Conservation (phyloP, 768 basidiomycete genomes). For the Pisolithus albus region DNA sequence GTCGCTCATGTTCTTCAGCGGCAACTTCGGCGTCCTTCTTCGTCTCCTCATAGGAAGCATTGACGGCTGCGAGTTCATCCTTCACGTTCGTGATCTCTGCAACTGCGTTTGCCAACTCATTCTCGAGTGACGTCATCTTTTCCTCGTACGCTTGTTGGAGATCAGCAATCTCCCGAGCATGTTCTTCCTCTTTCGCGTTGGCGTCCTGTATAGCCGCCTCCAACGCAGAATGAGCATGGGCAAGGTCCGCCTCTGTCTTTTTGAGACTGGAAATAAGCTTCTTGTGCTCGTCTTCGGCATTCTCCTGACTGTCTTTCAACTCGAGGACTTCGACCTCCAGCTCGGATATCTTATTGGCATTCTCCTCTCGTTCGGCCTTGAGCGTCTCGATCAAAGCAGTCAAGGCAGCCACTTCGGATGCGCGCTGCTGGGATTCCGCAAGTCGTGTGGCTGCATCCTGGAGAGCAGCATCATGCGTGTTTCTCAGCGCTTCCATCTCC, state of each 20-base stretch:
- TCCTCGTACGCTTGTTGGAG: slow-evolving; percentile 38
- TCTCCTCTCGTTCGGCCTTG: slow-evolving; percentile 64
- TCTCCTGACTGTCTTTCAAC: slow-evolving; percentile 63
- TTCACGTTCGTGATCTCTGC: slow-evolving; percentile 41
- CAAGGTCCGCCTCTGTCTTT: slow-evolving; percentile 47
- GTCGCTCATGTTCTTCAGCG: slow-evolving; percentile 39
- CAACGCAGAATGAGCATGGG: slow-evolving; percentile 40
- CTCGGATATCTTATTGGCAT: slow-evolving; percentile 64
- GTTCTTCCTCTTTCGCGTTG: slow-evolving; percentile 42
- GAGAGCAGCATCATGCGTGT: slow-evolving; percentile 42
- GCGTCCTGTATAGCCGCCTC: slow-evolving; percentile 43
- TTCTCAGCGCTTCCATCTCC: slow-evolving; percentile 47
- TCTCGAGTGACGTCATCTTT: slow-evolving; percentile 38
- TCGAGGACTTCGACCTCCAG: slow-evolving; percentile 78
- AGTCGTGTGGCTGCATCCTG: slow-evolving; percentile 42
- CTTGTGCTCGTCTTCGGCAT: slow-evolving; percentile 51
- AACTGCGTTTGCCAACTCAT: slow-evolving; percentile 39
- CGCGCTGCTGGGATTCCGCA: slow-evolving; percentile 40
- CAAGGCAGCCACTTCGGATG: slow-evolving; percentile 37
- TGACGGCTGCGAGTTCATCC: slow-evolving; percentile 38
- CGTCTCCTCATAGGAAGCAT: slow-evolving; percentile 43
- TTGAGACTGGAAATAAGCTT: slow-evolving; percentile 41
- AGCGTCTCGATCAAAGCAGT: slow-evolving; percentile 45
- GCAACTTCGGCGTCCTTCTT: slow-evolving; percentile 39
- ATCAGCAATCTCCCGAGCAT: slow-evolving; percentile 33